Conservation (phyloP, 2,329 filamentous ascomycete genomes). For the Phoma sp. region DNA sequence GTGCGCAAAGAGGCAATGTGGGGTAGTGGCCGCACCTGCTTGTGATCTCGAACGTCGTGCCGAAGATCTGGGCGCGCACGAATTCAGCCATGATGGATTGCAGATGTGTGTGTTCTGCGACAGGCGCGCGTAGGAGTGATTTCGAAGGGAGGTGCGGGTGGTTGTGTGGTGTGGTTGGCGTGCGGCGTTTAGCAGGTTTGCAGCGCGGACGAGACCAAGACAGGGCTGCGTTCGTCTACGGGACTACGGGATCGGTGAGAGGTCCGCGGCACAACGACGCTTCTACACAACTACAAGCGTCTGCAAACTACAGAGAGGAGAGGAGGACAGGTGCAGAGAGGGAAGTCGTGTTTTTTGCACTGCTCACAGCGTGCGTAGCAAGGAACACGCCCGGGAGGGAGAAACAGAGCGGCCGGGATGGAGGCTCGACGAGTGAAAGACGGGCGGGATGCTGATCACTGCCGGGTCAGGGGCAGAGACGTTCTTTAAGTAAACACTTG, state of each 20-base stretch:
- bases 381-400: slow-evolving; percentile 27
- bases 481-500: slow-evolving; percentile 18
- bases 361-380: slow-evolving; percentile 10
- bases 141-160: slow-evolving; percentile 24
- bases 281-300: slow-evolving; percentile 16
- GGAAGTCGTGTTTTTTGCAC: slow-evolving; percentile 5
- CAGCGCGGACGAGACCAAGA: slow-evolving; percentile 23
- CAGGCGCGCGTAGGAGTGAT: slow-evolving; percentile 27
- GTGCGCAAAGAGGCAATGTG: slow-evolving; percentile 27
- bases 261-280: slow-evolving; percentile 22
- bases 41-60: slow-evolving; percentile 99
- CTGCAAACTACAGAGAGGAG: neutral
- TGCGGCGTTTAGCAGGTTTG: slow-evolving; percentile 37
- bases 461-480: slow-evolving; percentile 28
- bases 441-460: slow-evolving; percentile 35
- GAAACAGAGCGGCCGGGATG: slow-evolving; percentile 25
- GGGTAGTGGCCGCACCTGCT: slow-evolving; percentile 72
- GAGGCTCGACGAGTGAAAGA: slow-evolving; percentile 26
- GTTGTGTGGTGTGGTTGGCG: slow-evolving; percentile 22
- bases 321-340: neutral
- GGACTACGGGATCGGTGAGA: slow-evolving; percentile 30
- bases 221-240: slow-evolving; percentile 27
- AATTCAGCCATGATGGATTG: slow-evolving; percentile 89
- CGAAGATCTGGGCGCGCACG: slow-evolving; percentile 98
- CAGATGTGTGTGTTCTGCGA: slow-evolving; percentile 26